Evolutionary conservation across 2,329 filamentous ascomycete genomes (phyloP), one percentile per base, ranked within the genome.

Genomic region (Colletotrichum sidae): DNA sequence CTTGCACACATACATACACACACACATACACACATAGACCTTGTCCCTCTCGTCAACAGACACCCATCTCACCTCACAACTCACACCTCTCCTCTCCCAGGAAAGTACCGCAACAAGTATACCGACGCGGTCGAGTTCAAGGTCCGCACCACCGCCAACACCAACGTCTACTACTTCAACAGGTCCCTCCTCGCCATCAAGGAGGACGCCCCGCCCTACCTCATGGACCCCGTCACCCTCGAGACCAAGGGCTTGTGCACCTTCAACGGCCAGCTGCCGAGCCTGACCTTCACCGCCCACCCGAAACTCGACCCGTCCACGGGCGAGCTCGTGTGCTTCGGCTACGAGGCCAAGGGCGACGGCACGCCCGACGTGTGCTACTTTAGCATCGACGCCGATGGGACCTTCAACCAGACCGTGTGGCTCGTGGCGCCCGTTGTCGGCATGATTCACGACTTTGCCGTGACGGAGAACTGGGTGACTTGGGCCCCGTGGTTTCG

Each of bases 121-220:
- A 80, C 78, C 8, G 76, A 80, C 65, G 69, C 58, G 61, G 73
- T 35, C 70, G 71, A 59, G 68, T 73, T 41, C 68, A 70, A 44
- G 74, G 74, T 79, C 10, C 69, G 75, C 51, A 76, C 68, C 12
- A 80, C 79, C 0, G 78, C 83, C 4, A 86, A 87, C 67, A 86
- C 84, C 0, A 86, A 86, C 63, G 72, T 86, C 5, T 70, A 85
- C 3, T 81, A 79, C 70, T 86, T 81, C 77, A 76, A 80, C 37
- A 80, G 81, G 1, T 76, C 81, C 9, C 71, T 86, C 33, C 74
- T 85, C 2, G 83, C 83, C 1, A 74, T 77, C 41, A 86, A 86
- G 68, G 85, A 88, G 61, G 76, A 79, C 46, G 75, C 78, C 0
- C 79, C 76, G 34, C 80, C 82, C 0, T 82, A 77, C 55, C 75